Percentiles rank a stretch among this genome's conserved stretches.
These are phyloP conservation scores for Picea engelmannii DNA, from an alignment of 83 land plant genomes.

Conservation along the genomic window DNA sequence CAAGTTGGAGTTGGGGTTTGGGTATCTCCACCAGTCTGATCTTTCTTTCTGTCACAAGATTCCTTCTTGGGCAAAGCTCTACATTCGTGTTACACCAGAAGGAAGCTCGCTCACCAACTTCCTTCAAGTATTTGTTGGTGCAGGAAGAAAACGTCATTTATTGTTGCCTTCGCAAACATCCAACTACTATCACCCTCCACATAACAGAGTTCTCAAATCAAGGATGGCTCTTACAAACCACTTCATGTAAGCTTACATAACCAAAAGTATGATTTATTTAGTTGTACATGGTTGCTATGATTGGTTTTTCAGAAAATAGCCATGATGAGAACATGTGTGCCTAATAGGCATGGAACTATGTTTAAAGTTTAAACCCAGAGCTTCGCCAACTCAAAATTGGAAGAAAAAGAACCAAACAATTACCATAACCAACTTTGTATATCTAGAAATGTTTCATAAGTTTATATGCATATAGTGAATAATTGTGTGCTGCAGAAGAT, in stretches of 20 bases:
- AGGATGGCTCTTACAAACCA: constrained; percentile 37
- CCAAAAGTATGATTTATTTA: not conserved
- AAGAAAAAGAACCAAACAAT: not conserved
- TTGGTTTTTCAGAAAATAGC: too few species aligned
- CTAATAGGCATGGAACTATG: too few species aligned
- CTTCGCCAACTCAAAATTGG: too few species aligned
- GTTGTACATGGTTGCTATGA: not conserved
- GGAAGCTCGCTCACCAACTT: too few species aligned
- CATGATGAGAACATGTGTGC: too few species aligned
- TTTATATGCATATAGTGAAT: not conserved
- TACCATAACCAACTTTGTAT: not conserved
- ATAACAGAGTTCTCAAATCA: constrained; percentile 9
- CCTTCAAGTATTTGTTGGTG: too few species aligned
- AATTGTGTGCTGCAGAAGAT: not conserved
- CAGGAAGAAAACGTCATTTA: too few species aligned
- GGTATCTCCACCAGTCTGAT: constrained; percentile 35
- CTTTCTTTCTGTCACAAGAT: constrained; percentile 1
- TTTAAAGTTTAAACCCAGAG: too few species aligned
- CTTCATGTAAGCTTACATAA: constrained; percentile 33
- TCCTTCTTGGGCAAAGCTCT: constrained; percentile 34
- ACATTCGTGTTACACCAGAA: not conserved
- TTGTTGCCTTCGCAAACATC: not conserved
- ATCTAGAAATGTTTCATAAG: too few species aligned
- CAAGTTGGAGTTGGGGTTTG: constrained; percentile 56
- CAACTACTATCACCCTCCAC: constrained; percentile 39